Evolutionary conservation across 257 asterid genomes (phyloP), one percentile per base, ranked within the genome.

Genomic region (Thymus mandschuricus): DNA sequence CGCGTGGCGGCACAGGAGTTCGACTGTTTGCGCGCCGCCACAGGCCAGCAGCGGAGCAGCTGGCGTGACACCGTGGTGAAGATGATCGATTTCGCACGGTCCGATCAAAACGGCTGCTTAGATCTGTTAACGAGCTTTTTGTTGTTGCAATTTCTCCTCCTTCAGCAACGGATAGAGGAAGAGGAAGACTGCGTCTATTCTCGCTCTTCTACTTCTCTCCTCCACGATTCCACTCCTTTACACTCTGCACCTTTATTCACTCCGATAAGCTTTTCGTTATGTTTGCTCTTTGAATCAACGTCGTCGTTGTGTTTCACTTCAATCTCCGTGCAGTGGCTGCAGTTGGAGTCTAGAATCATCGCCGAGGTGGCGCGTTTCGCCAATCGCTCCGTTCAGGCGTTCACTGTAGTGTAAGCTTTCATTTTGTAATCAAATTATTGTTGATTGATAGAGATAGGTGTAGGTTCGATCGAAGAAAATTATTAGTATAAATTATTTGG

Each of bases 1-100:
- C 71, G 75, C 48, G 68, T 49, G 66, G 86, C 92, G 0, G 66
- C 82, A 66, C 71, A 21, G 3, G 88, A 84, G 79, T 78, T 82
- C 35, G 80, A 82, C 66, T 10, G 56, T 1, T 59, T 84, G 71
- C 76, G 65, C 3, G 35, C 21, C 11, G 73, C 64, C 9, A 70
- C 45, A 0, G 84, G 75, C 21, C 49, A 56, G 29, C 74, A 76
- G 11, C 75, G 74, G 10, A n/a, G 0, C 10, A 72, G 58, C 78
- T 83, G 77, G 57, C 49, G 74, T 5, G 69, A 81, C 3, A 82
- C 79, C 10, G 82, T 77, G 8, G 58, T 80, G 65, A 82, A 83
- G 0, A 79, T 78, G 85, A 85, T 86, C 2, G 76, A 81, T 3
- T 43, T 72, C 15, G 51, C 77, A 0, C 12, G 34, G 51, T 3